These are phyloP conservation scores for Boletus speciosus DNA, from an alignment of 768 basidiomycete species.

Conservation along the genomic window DNA sequence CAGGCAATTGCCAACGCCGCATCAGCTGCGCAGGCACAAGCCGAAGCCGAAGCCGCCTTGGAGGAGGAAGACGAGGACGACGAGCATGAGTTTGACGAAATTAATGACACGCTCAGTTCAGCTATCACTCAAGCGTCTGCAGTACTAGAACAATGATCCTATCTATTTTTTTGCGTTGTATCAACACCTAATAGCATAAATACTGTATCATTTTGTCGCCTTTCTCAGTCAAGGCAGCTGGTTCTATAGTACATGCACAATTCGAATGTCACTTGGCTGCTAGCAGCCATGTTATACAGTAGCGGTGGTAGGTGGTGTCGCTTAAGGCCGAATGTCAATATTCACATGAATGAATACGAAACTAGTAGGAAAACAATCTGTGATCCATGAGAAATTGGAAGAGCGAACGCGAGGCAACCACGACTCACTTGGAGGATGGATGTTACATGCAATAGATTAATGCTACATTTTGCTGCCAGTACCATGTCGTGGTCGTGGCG, in stretches of 20 bases:
- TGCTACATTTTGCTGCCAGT: slow-evolving; percentile 54
- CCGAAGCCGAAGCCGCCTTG: slow-evolving; percentile 72
- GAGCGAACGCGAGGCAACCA: neutral
- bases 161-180: slow-evolving; percentile 25
- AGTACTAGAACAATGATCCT: slow-evolving; percentile 13
- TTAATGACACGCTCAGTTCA: slow-evolving; percentile 13
- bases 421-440: slow-evolving; percentile 16
- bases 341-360: slow-evolving; percentile 34
- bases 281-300: slow-evolving; percentile 25
- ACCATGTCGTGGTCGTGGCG: slow-evolving; percentile 33
- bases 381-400: neutral
- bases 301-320: slow-evolving; percentile 18
- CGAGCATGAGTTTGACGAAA: slow-evolving; percentile 24
- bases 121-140: slow-evolving; percentile 4
- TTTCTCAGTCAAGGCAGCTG: slow-evolving; percentile 4
- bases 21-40: slow-evolving; percentile 71
- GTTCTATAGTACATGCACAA: slow-evolving; percentile 13
- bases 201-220: slow-evolving; percentile 20
- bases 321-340: slow-evolving; percentile 19
- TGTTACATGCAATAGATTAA: slow-evolving; percentile 12
- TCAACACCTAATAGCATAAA: slow-evolving; percentile 21
- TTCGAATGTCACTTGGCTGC: slow-evolving; percentile 8
- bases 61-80: slow-evolving; percentile 66
- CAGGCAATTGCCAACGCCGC: slow-evolving; percentile 74
- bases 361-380: slow-evolving; percentile 7